Evolutionary conservation across 23 red algal genomes (phyloP).

Genomic region (Rhodosorus marinus): DNA sequence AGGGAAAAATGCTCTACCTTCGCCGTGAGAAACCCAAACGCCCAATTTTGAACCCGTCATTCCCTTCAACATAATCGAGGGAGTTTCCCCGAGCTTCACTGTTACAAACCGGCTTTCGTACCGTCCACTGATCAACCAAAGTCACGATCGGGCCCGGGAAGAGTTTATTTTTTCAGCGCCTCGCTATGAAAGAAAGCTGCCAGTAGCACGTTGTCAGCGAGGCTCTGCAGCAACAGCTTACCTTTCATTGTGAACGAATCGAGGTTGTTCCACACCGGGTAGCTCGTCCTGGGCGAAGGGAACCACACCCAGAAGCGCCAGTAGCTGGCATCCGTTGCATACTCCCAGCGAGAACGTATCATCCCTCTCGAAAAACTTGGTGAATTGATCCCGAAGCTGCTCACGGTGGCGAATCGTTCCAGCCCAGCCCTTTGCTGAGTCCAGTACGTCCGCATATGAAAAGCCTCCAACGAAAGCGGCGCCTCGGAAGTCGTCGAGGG

Average conservation of each 20-base stretch:
- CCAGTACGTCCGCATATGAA: slow-evolving; percentile 89
- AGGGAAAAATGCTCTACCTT: slow-evolving; percentile 64
- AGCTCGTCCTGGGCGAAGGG: slow-evolving; percentile 22
- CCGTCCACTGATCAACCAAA: too few relatives aligned
- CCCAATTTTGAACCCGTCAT: slow-evolving; percentile 73
- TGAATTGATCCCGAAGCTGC: slow-evolving; percentile 32
- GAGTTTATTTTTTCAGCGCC: neutral
- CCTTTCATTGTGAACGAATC: slow-evolving; percentile 84
- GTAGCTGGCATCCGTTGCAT: slow-evolving; percentile 96
- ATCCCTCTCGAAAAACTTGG: slow-evolving; percentile 32
- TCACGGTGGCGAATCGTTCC: slow-evolving; percentile 68
- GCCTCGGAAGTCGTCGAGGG: slow-evolving; percentile 50
- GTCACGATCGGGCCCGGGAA: too few relatives aligned
- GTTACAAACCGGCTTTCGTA: slow-evolving; percentile 63
- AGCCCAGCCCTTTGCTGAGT: slow-evolving; percentile 96
- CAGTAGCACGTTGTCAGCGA: slow-evolving; percentile 1
- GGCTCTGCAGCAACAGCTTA: too few relatives aligned
- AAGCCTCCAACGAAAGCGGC: slow-evolving; percentile 90
- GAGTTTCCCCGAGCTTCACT: slow-evolving; percentile 24
- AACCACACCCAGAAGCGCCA: slow-evolving; percentile 82
- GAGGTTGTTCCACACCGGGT: slow-evolving; percentile 9
- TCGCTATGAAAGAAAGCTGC: neutral
- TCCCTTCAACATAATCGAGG: slow-evolving; percentile 57
- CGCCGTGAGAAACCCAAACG: slow-evolving; percentile 95
- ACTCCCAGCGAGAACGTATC: slow-evolving; percentile 97